phyloP scores from a whole-genome alignment of 2,329 filamentous ascomycete genomes.

The Penicillium brevicompactum region DNA sequence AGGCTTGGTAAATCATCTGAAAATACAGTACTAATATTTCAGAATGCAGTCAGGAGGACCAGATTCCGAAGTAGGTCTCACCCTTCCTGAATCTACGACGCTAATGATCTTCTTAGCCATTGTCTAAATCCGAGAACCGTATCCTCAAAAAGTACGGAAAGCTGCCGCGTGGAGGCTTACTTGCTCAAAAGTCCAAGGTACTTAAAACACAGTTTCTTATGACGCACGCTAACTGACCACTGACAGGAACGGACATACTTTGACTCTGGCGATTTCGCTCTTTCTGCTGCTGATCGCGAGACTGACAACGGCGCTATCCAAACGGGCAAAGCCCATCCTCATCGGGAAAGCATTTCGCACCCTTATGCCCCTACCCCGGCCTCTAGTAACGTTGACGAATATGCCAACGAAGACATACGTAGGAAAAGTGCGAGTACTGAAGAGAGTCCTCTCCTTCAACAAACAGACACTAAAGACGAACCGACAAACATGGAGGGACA shows the following conservation, averaged over 20 bases:
- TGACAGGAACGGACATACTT: conserved; percentile 31
- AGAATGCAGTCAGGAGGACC: conserved; percentile 10
- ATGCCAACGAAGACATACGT: conserved; percentile 24
- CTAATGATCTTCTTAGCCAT: conserved; percentile 13
- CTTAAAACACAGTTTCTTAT: conserved; percentile 2
- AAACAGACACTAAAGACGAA: conserved; percentile 10
- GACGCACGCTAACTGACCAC: conserved; percentile 9
- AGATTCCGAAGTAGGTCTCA: conserved; percentile 1
- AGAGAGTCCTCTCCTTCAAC: conserved; percentile 21
- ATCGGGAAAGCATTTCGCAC: conserved; percentile 30
- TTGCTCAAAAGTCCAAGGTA: conserved; percentile 20
- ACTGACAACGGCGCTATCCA: conserved; percentile 27
- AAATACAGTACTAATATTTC: no score
- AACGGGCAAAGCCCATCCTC: conserved; percentile 28
- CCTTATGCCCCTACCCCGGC: conserved; percentile 29
- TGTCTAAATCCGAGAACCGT: conserved; percentile 16
- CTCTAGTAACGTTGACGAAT: conserved; percentile 25
- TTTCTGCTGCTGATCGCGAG: conserved; percentile 23
- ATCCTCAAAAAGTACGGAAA: conserved; percentile 20
- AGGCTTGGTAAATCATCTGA: no score
- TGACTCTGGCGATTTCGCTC: conserved; percentile 34
- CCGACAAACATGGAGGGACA: conserved; percentile 10
- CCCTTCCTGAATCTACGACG: not conserved
- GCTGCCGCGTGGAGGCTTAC: conserved; percentile 14
- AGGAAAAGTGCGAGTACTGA: conserved; percentile 13